Evolutionary conservation across 1,284 basidiomycete species (phyloP).

Genomic region (Irpex lacteus): DNA sequence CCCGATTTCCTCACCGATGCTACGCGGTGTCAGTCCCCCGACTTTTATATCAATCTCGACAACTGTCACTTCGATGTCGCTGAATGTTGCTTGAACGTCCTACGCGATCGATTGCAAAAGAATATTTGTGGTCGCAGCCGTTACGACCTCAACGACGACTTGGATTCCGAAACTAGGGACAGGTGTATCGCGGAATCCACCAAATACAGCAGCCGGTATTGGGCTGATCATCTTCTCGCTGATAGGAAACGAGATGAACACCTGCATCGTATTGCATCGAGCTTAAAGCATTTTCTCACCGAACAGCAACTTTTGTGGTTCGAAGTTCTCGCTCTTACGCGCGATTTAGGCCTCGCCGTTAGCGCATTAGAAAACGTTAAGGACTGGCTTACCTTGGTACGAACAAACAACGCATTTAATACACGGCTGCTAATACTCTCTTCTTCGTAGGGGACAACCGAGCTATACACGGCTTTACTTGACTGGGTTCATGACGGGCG

Average conservation of each 20-base stretch:
- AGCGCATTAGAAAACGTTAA: not conserved
- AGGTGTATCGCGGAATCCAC: not conserved
- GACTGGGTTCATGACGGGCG: not conserved
- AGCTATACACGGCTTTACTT: not conserved
- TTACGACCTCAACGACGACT: not conserved
- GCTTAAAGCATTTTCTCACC: not conserved
- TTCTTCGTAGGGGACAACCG: not conserved
- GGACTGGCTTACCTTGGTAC: not conserved
- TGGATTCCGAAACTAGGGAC: not conserved
- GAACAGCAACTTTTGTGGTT: not conserved
- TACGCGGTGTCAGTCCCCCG: not conserved
- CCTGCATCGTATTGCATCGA: not conserved
- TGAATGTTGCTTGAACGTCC: not conserved
- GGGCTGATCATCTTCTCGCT: not conserved
- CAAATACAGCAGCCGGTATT: not conserved
- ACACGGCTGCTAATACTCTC: not conserved
- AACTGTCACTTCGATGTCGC: too few relatives aligned
- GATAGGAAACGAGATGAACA: not conserved
- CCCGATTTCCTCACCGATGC: slow-evolving; percentile 3
- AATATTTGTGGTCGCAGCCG: not conserved
- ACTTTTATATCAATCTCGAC: not conserved
- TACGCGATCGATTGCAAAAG: not conserved
- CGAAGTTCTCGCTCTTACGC: not conserved
- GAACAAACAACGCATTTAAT: not conserved
- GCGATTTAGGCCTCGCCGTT: not conserved